Conservation (phyloP, 208 protist genomes). For the Leishmania amazonensis region DNA sequence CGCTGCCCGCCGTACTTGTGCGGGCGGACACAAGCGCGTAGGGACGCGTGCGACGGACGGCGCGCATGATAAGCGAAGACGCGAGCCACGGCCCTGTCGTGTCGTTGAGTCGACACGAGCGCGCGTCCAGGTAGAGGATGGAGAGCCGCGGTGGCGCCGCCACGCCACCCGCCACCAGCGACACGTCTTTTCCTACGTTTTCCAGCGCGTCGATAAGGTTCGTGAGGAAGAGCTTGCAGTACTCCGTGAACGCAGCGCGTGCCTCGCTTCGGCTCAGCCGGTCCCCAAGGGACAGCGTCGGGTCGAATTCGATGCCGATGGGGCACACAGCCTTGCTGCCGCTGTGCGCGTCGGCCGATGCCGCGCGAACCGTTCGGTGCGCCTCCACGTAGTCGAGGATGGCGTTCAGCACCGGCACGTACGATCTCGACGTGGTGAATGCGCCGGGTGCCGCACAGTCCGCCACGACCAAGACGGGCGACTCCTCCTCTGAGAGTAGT, state of each 20-base stretch:
- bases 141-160: conserved; percentile 9
- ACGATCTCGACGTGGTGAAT: conserved; percentile 16
- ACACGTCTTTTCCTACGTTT: not conserved
- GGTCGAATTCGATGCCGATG: conserved; percentile 21
- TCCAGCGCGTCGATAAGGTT: conserved; percentile 24
- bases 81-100: conserved; percentile 18
- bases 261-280: conserved; percentile 11
- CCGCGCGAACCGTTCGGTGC: not conserved
- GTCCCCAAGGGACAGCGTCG: conserved; percentile 12
- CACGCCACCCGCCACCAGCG: not conserved
- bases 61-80: conserved; percentile 14
- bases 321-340: conserved; percentile 10
- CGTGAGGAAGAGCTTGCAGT: conserved; percentile 19
- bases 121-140: conserved; percentile 20
- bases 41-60: conserved; percentile 27
- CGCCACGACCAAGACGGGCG: conserved; percentile 18
- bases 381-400: conserved; percentile 8
- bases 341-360: not conserved
- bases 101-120: conserved; percentile 14
- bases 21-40: conserved; percentile 22
- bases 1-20: not conserved
- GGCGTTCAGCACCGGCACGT: conserved; percentile 16
- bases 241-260: conserved; percentile 9
- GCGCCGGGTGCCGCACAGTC: conserved; percentile 18
- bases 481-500: not conserved